These are phyloP conservation scores for Styphnolobium japonicum DNA, from an alignment of 306 rosid species.

Conservation along the genomic window DNA sequence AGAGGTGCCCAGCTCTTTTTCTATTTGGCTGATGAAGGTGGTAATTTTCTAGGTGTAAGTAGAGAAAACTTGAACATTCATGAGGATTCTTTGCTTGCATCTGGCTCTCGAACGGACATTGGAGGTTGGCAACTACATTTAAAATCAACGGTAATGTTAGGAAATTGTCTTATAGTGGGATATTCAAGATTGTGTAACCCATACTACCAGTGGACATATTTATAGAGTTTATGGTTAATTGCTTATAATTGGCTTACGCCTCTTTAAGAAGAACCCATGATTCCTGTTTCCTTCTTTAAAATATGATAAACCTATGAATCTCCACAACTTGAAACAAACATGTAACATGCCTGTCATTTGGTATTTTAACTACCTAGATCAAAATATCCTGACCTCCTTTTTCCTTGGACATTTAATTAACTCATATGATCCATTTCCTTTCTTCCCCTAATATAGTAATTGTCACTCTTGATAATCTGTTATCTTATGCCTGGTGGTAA, in stretches of 20 bases:
- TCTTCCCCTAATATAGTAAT: not conserved
- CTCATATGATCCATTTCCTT: not conserved
- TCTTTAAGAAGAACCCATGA: no score
- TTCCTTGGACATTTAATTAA: not conserved
- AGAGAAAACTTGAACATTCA: constrained; percentile 46
- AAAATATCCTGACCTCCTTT: not conserved
- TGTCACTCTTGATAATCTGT: constrained; percentile 14
- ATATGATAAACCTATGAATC: not conserved
- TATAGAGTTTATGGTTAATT: constrained; percentile 13
- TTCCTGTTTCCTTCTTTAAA: constrained; percentile 14
- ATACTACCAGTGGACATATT: not conserved
- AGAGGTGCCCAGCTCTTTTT: constrained; percentile 72
- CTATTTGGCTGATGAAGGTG: constrained; percentile 93
- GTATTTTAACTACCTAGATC: not conserved
- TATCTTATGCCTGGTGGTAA: constrained; percentile 6
- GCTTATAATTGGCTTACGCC: not conserved
- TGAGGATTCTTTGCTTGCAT: constrained; percentile 63
- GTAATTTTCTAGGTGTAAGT: constrained; percentile 51
- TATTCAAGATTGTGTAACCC: not conserved
- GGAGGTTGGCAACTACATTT: constrained; percentile 96
- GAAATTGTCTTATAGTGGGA: constrained; percentile 7
- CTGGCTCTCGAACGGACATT: constrained; percentile 74
- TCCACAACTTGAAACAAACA: constrained; percentile 15
- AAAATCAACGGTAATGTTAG: constrained; percentile 70
- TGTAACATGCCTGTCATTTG: not conserved